Conservation (phyloP, 2,329 filamentous ascomycete species). For the Trichocomaceae sp. region DNA sequence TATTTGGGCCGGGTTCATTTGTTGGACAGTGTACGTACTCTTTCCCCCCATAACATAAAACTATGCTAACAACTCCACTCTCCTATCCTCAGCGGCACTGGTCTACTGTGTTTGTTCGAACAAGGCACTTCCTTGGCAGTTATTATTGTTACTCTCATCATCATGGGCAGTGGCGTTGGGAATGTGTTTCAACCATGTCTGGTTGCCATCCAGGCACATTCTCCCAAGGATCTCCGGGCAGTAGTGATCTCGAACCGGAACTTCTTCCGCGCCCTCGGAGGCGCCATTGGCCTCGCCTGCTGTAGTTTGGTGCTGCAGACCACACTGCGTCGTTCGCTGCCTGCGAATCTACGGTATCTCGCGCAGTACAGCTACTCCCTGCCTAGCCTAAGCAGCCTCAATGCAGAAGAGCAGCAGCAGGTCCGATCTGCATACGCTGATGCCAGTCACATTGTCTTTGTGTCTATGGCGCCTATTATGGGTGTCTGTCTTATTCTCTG, state of each 20-base stretch:
- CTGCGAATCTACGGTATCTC: background rate
- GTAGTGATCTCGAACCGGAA: slow-evolving; percentile 58
- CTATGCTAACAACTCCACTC: background rate
- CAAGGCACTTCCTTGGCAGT: slow-evolving; percentile 39
- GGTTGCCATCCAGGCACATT: slow-evolving; percentile 53
- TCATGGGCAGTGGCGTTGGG: slow-evolving; percentile 50
- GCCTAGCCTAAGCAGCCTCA: background rate
- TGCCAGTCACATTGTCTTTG: background rate
- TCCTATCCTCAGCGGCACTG: slow-evolving; percentile 35
- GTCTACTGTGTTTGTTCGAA: slow-evolving; percentile 47
- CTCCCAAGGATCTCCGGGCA: slow-evolving; percentile 51
- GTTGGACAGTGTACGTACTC: slow-evolving; percentile 40
- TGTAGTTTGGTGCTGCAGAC: slow-evolving; percentile 47
- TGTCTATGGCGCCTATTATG: background rate
- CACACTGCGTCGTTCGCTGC: slow-evolving; percentile 19
- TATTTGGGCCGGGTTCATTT: slow-evolving; percentile 44
- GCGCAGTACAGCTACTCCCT: background rate
- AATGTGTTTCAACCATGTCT: slow-evolving; percentile 48
- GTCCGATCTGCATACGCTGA: background rate
- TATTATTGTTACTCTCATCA: slow-evolving; percentile 45
- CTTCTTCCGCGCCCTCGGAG: slow-evolving; percentile 55
- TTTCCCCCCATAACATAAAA: background rate
- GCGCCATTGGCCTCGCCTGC: slow-evolving; percentile 51
- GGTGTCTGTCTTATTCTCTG: background rate
- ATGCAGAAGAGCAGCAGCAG: background rate